Evolutionary conservation across 768 basidiomycete genomes (phyloP).

Genomic region (Polyporus arcularius): DNA sequence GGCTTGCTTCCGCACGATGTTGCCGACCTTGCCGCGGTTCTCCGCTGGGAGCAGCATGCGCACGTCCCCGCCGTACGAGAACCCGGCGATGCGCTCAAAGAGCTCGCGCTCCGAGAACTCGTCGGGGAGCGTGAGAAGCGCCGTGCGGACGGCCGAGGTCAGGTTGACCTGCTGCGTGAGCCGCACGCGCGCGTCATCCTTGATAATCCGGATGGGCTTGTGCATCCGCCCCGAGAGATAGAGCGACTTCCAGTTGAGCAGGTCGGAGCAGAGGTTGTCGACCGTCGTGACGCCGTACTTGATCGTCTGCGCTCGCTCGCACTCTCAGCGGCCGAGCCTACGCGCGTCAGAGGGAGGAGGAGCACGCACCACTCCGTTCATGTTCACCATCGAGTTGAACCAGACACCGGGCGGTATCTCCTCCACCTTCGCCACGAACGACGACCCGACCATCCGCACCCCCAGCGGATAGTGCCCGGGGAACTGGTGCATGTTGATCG

Average conservation of each 20-base stretch:
- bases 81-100: conserved; percentile 81
- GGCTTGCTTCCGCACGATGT: conserved; percentile 84
- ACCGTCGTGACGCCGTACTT: conserved; percentile 97
- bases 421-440: conserved; percentile 79
- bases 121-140: conserved; percentile 83
- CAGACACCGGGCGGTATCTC: conserved; percentile 83
- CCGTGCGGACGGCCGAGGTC: conserved; percentile 85
- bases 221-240: conserved; percentile 97
- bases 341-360: not conserved
- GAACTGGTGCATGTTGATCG: conserved; percentile 90
- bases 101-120: conserved; percentile 80
- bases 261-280: conserved; percentile 84
- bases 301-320: conserved; percentile 58
- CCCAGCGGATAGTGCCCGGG: conserved; percentile 90
- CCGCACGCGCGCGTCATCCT: conserved; percentile 88
- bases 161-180: conserved; percentile 94
- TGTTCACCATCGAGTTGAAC: conserved; percentile 91
- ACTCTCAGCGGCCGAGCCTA: not conserved
- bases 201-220: conserved; percentile 92
- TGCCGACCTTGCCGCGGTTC: conserved; percentile 91
- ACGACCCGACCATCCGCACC: conserved; percentile 81
- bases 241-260: conserved; percentile 89
- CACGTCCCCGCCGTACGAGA: conserved; percentile 88
- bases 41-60: conserved; percentile 94
- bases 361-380: conserved; percentile 77